Conservation (phyloP, 768 basidiomycete genomes). For the Xerocomus spinulosus region DNA sequence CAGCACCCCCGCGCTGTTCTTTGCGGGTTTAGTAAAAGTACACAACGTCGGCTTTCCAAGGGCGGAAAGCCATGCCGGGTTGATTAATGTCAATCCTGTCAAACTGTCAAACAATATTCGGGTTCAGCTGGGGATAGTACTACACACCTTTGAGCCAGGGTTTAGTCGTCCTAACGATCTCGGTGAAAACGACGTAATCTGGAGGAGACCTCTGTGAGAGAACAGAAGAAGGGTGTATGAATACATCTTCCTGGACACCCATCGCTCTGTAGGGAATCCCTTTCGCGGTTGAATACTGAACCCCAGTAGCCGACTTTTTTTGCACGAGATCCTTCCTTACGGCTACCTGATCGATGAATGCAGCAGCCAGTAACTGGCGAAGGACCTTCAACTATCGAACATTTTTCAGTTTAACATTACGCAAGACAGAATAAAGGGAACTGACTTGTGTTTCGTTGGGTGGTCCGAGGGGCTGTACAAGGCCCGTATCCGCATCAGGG, state of each 20-base stretch:
- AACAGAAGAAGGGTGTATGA: slow-evolving; percentile 86
- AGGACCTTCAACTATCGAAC: slow-evolving; percentile 76
- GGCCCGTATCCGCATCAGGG: slow-evolving; percentile 54
- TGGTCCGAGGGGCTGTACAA: slow-evolving; percentile 63
- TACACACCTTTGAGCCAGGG: slow-evolving; percentile 76
- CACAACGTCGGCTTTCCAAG: slow-evolving; percentile 79
- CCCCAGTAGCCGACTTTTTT: slow-evolving; percentile 51
- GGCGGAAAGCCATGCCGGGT: slow-evolving; percentile 80
- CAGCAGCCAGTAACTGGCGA: slow-evolving; percentile 80
- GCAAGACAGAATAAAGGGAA: neutral
- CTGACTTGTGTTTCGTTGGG: slow-evolving; percentile 75
- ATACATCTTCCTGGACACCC: slow-evolving; percentile 82
- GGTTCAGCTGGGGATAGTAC: neutral
- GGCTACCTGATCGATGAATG: slow-evolving; percentile 94
- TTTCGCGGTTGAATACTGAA: slow-evolving; percentile 68
- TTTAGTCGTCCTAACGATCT: slow-evolving; percentile 70
- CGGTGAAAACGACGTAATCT: slow-evolving; percentile 81
- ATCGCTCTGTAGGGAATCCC: slow-evolving; percentile 81
- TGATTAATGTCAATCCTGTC: slow-evolving; percentile 78
- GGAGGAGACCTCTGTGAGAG: slow-evolving; percentile 67
- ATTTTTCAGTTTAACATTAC: slow-evolving; percentile 1
- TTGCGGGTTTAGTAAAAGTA: slow-evolving; percentile 82
- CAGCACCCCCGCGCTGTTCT: slow-evolving; percentile 59
- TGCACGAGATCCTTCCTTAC: slow-evolving; percentile 80
- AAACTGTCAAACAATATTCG: slow-evolving; percentile 4